Evolutionary conservation across 345 rosid genomes (phyloP), one percentile per base, ranked within the genome.

Genomic region (Murraya paniculata): DNA sequence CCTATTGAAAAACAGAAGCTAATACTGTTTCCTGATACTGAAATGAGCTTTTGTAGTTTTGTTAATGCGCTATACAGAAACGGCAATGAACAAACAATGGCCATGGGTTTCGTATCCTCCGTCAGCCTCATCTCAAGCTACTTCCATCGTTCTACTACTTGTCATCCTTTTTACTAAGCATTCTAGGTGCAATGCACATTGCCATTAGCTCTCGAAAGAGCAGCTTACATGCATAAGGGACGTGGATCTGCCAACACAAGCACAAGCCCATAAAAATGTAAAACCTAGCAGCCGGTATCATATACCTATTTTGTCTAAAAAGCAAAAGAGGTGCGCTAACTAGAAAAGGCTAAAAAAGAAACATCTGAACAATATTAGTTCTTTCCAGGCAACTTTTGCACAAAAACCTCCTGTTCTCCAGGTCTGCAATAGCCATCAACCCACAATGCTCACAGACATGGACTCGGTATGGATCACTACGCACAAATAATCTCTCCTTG

Each of bases 201-300:
- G 99, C 84, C 99, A 94, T 94, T 35, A 96, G 94, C 88, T 96
- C 99, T 85, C 94, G 99, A 80, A 96, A 96, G 27, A 96, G 94
- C 71, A 96, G 78, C 83, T 96, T 95, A 78, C 98, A 95, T 16
- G 99, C 97, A 59, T 93, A 93, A 4, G 97, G 95, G 73, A 95
- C 92, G 79, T 95, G 86, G 16, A 95, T 98, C 99, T 95, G 89
- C 64, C 64, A 36, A 39, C 24, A 35, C 38, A 22, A 7, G 24
- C 41, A 25, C 18, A 6, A 16, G 30, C 18, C 39, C n/a, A 19
- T 41, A 11, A 68, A 25, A 45, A 25, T 5, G 35, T 7, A 25
- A 30, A 25, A n/a, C 16, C 14, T 22, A 38, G 13, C 48, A 22
- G 25, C 8, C 2, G n/a, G 61, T 35, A 35, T 35, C 38, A 36